Evolutionary conservation across 768 basidiomycete genomes (phyloP).

Genomic region (Lyophyllum atratum): DNA sequence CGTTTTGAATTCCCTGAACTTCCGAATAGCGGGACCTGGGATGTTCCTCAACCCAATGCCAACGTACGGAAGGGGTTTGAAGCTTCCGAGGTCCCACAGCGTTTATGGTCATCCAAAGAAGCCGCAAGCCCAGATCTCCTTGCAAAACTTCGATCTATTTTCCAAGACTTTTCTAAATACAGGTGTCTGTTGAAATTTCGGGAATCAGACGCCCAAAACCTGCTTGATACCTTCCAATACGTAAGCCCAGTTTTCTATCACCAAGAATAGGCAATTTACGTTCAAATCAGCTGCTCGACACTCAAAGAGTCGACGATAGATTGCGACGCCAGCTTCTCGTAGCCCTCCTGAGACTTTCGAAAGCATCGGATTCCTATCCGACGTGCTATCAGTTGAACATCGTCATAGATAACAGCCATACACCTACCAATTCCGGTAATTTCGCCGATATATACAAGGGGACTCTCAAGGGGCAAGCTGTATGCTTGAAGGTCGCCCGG

Average conservation of each 20-base stretch:
- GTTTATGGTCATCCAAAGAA: too few relatives aligned
- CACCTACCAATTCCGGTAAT: neutral
- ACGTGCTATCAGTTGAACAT: neutral
- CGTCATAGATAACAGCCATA: neutral
- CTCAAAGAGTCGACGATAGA: neutral
- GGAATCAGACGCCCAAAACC: neutral
- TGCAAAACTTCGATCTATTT: too few relatives aligned
- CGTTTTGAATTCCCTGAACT: too few relatives aligned
- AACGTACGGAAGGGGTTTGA: too few relatives aligned
- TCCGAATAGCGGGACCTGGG: too few relatives aligned
- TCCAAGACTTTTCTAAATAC: too few relatives aligned
- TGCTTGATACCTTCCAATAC: neutral
- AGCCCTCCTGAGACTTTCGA: neutral
- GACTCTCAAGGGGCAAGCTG: neutral
- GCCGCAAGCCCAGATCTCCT: too few relatives aligned
- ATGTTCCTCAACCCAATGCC: too few relatives aligned
- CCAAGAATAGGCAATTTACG: neutral
- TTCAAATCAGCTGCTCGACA: neutral
- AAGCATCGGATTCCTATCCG: neutral
- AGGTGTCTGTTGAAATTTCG: neutral
- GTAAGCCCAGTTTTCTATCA: neutral
- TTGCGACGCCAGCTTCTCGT: neutral
- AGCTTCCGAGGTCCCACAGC: too few relatives aligned
- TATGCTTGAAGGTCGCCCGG: constrained; percentile 1
- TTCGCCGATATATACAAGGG: constrained; percentile 6